Conservation (phyloP, 2,329 filamentous ascomycete species). For the Aspergillus arachidicola region DNA sequence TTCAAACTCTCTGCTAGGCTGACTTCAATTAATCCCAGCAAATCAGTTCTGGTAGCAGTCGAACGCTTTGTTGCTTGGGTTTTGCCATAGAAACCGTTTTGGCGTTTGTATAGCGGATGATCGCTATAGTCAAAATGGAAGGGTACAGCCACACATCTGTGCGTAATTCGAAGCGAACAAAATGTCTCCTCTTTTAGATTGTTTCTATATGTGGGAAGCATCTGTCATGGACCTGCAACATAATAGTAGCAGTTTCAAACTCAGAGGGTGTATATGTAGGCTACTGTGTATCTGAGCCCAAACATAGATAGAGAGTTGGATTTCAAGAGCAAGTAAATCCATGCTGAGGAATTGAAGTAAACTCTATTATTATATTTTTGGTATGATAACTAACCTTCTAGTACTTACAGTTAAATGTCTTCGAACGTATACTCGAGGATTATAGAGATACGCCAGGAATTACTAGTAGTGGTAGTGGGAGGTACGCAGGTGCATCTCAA, state of each 20-base stretch:
- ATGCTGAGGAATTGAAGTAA: not conserved
- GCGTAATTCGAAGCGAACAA: not conserved
- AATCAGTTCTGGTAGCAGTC: not conserved
- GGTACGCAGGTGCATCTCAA: not conserved
- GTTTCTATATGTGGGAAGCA: not conserved
- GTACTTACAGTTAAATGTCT: too few species aligned
- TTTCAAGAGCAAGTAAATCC: not conserved
- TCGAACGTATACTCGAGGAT: not conserved
- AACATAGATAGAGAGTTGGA: not conserved
- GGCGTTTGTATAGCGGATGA: not conserved
- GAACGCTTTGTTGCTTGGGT: not conserved
- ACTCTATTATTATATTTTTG: not conserved
- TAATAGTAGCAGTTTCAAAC: not conserved
- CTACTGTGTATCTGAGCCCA: not conserved
- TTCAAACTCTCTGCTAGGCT: not conserved
- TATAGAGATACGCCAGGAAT: not conserved
- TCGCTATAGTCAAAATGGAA: not conserved
- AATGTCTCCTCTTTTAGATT: not conserved
- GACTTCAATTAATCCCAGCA: not conserved
- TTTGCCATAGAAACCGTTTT: not conserved
- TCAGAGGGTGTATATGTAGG: not conserved
- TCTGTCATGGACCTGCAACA: not conserved
- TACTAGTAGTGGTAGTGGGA: not conserved
- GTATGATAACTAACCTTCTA: not conserved
- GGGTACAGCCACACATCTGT: not conserved